A percentile compares a stretch with the other conserved stretches of the same genome.
Conservation (phyloP, 805 yeast genomes). For the Candida sonorensis region DNA sequence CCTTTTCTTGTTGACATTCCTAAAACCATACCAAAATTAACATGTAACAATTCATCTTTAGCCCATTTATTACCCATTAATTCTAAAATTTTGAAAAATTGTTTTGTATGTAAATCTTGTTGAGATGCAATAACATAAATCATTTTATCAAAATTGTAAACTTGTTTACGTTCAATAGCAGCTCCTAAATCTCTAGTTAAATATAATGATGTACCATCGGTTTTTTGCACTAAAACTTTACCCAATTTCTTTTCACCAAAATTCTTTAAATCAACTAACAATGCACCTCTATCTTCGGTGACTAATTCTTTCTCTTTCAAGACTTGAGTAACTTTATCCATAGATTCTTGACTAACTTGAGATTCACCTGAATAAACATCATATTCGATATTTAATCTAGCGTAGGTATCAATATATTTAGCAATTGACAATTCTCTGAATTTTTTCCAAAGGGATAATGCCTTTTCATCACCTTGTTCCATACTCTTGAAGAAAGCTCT, state of each 20-base stretch:
- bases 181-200: conserved; percentile 96
- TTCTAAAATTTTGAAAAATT: conserved; percentile 88
- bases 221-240: conserved; percentile 84
- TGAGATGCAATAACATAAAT: conserved; percentile 93
- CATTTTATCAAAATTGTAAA: conserved; percentile 88
- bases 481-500: conserved; percentile 79
- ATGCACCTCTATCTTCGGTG: conserved; percentile 86
- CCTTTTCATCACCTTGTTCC: conserved; percentile 89
- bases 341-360: conserved; percentile 69
- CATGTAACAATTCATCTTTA: conserved; percentile 54
- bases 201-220: conserved; percentile 92
- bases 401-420: conserved; percentile 80
- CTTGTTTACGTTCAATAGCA: conserved; percentile 83
- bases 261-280: conserved; percentile 74
- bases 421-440: conserved; percentile 89
- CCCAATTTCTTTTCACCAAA: conserved; percentile 84
- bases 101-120: conserved; percentile 92
- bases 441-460: conserved; percentile 71
- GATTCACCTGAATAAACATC: conserved; percentile 95
- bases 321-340: conserved; percentile 56
- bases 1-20: conserved; percentile 99
- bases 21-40: conserved; percentile 95
- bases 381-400: conserved; percentile 82
- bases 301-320: conserved; percentile 66
- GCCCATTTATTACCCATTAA: conserved; percentile 92